Conservation (phyloP, 2,329 filamentous ascomycete genomes). For the Sclerotinia trifoliorum region DNA sequence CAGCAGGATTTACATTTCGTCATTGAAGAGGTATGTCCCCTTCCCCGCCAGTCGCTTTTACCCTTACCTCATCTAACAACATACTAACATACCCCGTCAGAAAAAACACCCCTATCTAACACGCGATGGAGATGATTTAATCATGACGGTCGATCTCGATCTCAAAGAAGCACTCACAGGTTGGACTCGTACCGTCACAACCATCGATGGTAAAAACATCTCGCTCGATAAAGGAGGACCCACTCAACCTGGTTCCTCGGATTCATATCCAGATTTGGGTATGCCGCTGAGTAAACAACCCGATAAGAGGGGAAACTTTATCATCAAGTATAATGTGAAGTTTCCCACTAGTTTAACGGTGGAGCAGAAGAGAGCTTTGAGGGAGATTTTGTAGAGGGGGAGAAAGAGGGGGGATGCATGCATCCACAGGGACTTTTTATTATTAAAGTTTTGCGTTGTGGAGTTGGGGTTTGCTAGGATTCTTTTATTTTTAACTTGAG, state of each 20-base stretch:
- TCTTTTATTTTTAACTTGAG: not conserved
- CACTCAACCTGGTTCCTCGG: slow-evolving; percentile 78
- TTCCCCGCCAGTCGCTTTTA: not conserved
- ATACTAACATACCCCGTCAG: slow-evolving; percentile 45
- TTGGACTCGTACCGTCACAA: slow-evolving; percentile 87
- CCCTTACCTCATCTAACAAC: not conserved
- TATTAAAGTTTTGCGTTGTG: not conserved
- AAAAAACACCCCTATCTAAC: slow-evolving; percentile 83
- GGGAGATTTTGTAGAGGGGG: slow-evolving; percentile 66
- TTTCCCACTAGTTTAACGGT: slow-evolving; percentile 78
- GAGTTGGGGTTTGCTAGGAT: not conserved
- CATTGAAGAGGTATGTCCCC: slow-evolving; percentile 75
- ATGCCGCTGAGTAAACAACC: slow-evolving; percentile 96
- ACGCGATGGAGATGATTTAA: slow-evolving; percentile 84
- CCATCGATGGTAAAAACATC: slow-evolving; percentile 88
- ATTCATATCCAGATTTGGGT: slow-evolving; percentile 79
- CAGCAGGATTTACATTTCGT: slow-evolving; percentile 96
- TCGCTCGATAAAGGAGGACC: slow-evolving; percentile 77
- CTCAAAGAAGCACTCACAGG: slow-evolving; percentile 94
- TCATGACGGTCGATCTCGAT: slow-evolving; percentile 74
- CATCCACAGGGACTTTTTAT: not conserved
- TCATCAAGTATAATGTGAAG: slow-evolving; percentile 88
- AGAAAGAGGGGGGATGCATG: not conserved
- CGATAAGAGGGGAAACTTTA: slow-evolving; percentile 77
- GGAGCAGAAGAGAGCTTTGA: slow-evolving; percentile 76